Percentiles rank a stretch among this genome's conserved stretches.
These are phyloP conservation scores for Tranzscheliella williamsii DNA, from an alignment of 1,284 basidiomycete species.

Conservation along the genomic window DNA sequence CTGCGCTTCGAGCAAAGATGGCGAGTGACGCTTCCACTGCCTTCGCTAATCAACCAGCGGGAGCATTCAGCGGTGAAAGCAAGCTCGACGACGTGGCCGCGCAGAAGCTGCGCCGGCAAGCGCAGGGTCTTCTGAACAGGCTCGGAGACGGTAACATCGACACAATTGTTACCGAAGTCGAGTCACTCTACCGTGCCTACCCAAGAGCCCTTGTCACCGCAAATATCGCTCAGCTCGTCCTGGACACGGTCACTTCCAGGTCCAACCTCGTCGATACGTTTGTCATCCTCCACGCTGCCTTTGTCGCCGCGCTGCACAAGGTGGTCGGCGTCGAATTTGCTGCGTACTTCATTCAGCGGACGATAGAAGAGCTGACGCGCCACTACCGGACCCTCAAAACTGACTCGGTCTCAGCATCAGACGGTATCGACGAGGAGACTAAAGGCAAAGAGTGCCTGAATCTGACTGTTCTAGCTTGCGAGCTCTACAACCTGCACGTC, in stretches of 20 bases:
- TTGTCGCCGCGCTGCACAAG: slow-evolving; percentile 81
- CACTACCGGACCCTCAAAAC: slow-evolving; percentile 6
- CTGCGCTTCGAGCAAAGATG: slow-evolving; percentile 63
- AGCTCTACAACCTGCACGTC: slow-evolving; percentile 94
- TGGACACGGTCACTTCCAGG: slow-evolving; percentile 80
- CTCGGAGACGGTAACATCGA: slow-evolving; percentile 84
- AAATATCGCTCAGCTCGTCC: slow-evolving; percentile 75
- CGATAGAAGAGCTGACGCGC: slow-evolving; percentile 35
- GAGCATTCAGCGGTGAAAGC: neutral
- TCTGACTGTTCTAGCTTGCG: slow-evolving; percentile 81
- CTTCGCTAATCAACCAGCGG: neutral
- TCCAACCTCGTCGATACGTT: slow-evolving; percentile 82
- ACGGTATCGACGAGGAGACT: slow-evolving; percentile 41
- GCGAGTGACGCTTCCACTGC: slow-evolving; percentile 38
- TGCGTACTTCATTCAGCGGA: slow-evolving; percentile 61
- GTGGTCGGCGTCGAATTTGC: slow-evolving; percentile 89
- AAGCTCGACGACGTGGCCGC: slow-evolving; percentile 47
- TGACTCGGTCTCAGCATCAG: neutral
- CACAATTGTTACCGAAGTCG: slow-evolving; percentile 75
- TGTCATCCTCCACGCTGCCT: slow-evolving; percentile 85
- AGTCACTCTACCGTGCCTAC: slow-evolving; percentile 76
- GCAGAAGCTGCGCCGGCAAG: slow-evolving; percentile 74
- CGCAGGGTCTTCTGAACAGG: slow-evolving; percentile 88
- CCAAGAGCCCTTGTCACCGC: slow-evolving; percentile 83
- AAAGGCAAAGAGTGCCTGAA: slow-evolving; percentile 80